phyloP scores from a whole-genome alignment of 164 flowering plant species.

The grape (Vitis vinifera) region DNA sequence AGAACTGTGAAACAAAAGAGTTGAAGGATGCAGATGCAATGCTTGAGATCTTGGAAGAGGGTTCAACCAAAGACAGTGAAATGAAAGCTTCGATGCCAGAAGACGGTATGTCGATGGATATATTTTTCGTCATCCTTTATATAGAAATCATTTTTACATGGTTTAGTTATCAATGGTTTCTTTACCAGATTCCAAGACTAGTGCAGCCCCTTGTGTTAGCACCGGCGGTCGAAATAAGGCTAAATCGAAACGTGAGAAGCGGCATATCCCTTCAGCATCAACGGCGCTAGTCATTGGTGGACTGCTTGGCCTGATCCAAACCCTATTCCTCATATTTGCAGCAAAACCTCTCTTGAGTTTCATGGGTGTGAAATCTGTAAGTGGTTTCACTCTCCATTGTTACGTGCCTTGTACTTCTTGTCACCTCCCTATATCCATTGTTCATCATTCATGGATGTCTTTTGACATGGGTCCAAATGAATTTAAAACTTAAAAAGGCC shows the following conservation, averaged over 20 bases:
- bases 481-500: too few species aligned
- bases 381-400: constrained; percentile 5
- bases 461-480: too few species aligned
- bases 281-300: constrained; percentile 39
- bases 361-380: constrained; percentile 50
- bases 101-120: constrained; percentile 1
- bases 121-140: too few species aligned
- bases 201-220: too few species aligned
- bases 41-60: neutral
- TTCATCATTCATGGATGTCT: too few species aligned
- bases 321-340: constrained; percentile 33
- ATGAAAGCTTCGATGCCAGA: constrained; percentile 11
- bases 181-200: too few species aligned
- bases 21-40: too few species aligned
- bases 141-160: neutral
- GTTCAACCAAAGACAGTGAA: constrained; percentile 3
- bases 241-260: constrained; percentile 12
- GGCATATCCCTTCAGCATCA: constrained; percentile 44
- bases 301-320: constrained; percentile 41
- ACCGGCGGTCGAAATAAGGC: neutral
- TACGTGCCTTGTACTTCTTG: too few species aligned
- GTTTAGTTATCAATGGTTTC: neutral
- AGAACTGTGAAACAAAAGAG: too few species aligned
- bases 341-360: constrained; percentile 36
- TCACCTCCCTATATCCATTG: too few species aligned